Conservation (phyloP, 2,329 filamentous ascomycete genomes). For the Fusarium foetens region DNA sequence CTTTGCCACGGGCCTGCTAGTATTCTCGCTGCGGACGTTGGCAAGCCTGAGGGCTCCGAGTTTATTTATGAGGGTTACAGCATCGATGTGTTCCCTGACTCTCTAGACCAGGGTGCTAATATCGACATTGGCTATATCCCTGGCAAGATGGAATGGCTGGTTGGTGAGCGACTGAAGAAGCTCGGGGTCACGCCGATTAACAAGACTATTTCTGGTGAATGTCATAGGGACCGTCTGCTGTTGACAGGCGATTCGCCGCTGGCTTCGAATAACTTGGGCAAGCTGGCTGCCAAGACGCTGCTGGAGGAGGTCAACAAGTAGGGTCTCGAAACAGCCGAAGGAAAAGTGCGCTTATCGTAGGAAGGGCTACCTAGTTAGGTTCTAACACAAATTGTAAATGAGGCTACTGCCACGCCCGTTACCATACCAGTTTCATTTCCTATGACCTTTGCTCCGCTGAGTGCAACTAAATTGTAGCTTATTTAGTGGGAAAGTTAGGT, state of each 20-base stretch:
- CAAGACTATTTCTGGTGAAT: neutral
- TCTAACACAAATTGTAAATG: no score
- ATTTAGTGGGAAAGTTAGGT: no score
- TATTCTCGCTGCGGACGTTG: neutral
- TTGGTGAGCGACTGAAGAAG: neutral
- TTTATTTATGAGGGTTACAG: slow-evolving; percentile 1
- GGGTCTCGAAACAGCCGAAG: accelerated
- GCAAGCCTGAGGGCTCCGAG: neutral
- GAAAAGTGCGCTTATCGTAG: no score
- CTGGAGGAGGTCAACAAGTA: neutral
- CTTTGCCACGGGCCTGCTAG: neutral
- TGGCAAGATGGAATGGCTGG: slow-evolving; percentile 9
- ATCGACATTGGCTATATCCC: slow-evolving; percentile 9
- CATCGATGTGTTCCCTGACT: neutral
- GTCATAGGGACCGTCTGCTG: neutral
- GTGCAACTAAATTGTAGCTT: no score
- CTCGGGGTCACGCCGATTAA: neutral
- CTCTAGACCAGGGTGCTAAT: neutral
- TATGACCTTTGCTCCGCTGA: no score
- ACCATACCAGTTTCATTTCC: no score
- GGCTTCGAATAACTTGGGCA: neutral
- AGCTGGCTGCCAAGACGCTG: neutral
- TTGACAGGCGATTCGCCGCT: neutral
- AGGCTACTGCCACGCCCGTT: no score
- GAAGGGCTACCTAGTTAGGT: no score